Evolutionary conservation across 1,284 basidiomycete genomes (phyloP), one percentile per base, ranked within the genome.

Genomic region (Boletus hoseneyae): DNA sequence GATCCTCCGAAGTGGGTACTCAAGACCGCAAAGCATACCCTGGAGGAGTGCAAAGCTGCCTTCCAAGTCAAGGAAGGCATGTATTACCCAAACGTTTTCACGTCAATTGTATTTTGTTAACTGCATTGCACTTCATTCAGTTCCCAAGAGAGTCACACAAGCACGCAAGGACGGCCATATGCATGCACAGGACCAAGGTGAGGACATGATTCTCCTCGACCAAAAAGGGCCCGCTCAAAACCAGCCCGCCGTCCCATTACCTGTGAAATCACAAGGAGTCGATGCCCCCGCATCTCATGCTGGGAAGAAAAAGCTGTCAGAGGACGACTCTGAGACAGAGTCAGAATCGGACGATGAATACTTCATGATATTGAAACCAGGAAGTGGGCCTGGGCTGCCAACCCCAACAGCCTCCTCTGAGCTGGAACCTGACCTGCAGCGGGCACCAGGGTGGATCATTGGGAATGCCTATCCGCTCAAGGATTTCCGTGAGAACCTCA

Each of bases 51-150:
- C 61, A 85, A 82, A 65, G 66, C 71, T 13, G 70, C 68, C 0
- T 84, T 96, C 70, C 86, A 86, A 33, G 80, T 95, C 49, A 88
- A 85, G 69, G 74, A 85, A 77, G 81, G 87, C 79, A 48, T 35
- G 73, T 59, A n/a, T 42, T 30, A 15, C 29, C 19, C 10, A 13
- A 27, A 13, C 19, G 6, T 37, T 16, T 34, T 21, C 18, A 9
- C 25, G n/a, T 40, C 15, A 6, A 19, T 30, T 3, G 3, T n/a
- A 12, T 48, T 41, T 46, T 8, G 36, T 27, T 52, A 11, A 67
- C 5, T 3, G 27, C 18, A 6, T 23, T 10, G 2, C 29, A 13
- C 29, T 33, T 43, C 42, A 15, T 44, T n/a, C 55, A 85, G 83
- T 84, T 6, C 82, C 82, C 0, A 86, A 82, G 64, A 78, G 68